These are phyloP conservation scores for Draba incana DNA, from an alignment of 345 rosid species.

Conservation along the genomic window DNA sequence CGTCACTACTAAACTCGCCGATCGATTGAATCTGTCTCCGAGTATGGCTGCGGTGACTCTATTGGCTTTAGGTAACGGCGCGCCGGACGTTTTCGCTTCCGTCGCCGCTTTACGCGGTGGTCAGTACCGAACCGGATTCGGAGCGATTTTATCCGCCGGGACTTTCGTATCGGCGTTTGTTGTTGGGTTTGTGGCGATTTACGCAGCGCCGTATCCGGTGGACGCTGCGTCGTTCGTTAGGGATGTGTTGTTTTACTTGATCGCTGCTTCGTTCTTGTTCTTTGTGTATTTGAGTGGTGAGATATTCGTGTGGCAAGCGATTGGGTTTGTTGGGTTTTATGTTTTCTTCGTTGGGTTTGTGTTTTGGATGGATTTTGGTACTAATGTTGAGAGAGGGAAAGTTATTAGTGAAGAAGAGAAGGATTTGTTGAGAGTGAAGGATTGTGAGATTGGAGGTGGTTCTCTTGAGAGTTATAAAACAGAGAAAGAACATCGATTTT, in stretches of 20 bases:
- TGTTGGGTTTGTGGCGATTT: slow-evolving; percentile 92
- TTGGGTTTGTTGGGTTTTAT: slow-evolving; percentile 83
- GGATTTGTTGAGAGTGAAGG: slow-evolving; percentile 40
- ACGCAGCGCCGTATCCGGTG: slow-evolving; percentile 82
- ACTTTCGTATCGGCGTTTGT: slow-evolving; percentile 89
- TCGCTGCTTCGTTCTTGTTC: slow-evolving; percentile 73
- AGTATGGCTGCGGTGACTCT: slow-evolving; percentile 94
- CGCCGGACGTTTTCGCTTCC: slow-evolving; percentile 92
- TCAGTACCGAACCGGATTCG: slow-evolving; percentile 85
- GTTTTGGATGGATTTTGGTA: slow-evolving; percentile 90
- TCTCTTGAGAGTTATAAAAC: slow-evolving; percentile 39
- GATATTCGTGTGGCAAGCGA: slow-evolving; percentile 91
- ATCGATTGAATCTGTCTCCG: slow-evolving; percentile 73
- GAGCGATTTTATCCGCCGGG: slow-evolving; percentile 91
- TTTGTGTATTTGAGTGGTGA: slow-evolving; percentile 95
- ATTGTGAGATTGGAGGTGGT: slow-evolving; percentile 48
- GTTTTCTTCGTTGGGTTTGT: slow-evolving; percentile 86
- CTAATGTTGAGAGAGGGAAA: slow-evolving; percentile 27
- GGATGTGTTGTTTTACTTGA: slow-evolving; percentile 80
- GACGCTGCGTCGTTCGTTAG: slow-evolving; percentile 73
- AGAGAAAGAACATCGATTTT: slow-evolving; percentile 41
- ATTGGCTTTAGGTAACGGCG: slow-evolving; percentile 90
- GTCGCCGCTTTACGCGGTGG: slow-evolving; percentile 82
- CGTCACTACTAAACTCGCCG: slow-evolving; percentile 84
- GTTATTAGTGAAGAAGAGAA: slow-evolving; percentile 35